Conservation (phyloP, 129 eudicot genomes). For the Cynara cardunculus region DNA sequence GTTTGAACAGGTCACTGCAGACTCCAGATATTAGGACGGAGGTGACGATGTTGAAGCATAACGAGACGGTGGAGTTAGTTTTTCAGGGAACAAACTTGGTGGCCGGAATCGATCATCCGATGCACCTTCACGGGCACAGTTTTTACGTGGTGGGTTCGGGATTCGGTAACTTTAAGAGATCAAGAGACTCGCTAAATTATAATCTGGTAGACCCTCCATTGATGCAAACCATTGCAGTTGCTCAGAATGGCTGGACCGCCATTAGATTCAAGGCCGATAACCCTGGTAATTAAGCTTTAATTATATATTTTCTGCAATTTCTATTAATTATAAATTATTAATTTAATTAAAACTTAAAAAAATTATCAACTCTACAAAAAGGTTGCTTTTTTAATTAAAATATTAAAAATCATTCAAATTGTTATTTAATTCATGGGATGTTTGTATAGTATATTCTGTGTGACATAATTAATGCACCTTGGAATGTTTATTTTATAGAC, state of each 20-base stretch:
- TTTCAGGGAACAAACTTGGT: slow-evolving; percentile 57
- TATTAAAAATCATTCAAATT: background rate
- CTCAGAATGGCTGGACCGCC: slow-evolving; percentile 66
- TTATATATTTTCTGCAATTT: background rate
- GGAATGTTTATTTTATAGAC: background rate
- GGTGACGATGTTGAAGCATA: slow-evolving; percentile 38
- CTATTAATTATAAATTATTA: background rate
- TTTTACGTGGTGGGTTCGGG: slow-evolving; percentile 75
- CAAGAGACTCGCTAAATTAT: slow-evolving; percentile 36
- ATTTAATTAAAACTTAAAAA: background rate
- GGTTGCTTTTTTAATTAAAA: background rate
- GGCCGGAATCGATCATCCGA: slow-evolving; percentile 58
- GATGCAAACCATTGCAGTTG: slow-evolving; percentile 59
- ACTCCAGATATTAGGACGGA: slow-evolving; percentile 30
- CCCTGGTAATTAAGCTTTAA: slow-evolving; percentile 37
- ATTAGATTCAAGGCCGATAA: slow-evolving; percentile 64
- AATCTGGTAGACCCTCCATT: slow-evolving; percentile 65
- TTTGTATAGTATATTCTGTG: background rate
- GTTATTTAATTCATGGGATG: background rate
- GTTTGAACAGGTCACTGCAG: slow-evolving; percentile 13
- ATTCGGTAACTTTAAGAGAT: slow-evolving; percentile 46
- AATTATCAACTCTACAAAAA: background rate
- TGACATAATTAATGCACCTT: background rate
- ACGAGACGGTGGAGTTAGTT: slow-evolving; percentile 54
- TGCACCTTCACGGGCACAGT: slow-evolving; percentile 73